phyloP scores from a whole-genome alignment of 208 protist species.

The Crithidia bombi region DNA sequence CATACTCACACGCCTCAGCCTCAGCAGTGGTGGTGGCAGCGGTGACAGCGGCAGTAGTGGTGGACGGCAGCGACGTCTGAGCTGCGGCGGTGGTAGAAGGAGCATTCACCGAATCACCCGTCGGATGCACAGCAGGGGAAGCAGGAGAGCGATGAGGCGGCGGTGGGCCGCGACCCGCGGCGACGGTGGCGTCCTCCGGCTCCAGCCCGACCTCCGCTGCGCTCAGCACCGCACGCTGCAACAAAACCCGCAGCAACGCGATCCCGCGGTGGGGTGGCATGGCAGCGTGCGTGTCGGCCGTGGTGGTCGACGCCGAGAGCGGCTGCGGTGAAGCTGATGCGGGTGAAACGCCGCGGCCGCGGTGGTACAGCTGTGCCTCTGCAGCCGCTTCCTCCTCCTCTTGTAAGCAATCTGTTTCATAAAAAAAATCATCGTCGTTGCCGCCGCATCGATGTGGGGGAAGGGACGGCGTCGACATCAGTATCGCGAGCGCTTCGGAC shows the following conservation, averaged over 20 bases:
- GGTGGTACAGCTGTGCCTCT: neutral
- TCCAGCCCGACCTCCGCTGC: constrained; percentile 22
- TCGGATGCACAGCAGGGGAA: neutral
- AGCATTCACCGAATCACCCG: neutral
- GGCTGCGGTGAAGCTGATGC: neutral
- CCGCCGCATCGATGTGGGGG: neutral
- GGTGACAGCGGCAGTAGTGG: neutral
- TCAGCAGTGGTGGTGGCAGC: neutral
- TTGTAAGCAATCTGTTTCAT: constrained; percentile 22
- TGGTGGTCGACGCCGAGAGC: neutral
- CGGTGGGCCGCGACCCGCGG: neutral
- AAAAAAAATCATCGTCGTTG: neutral
- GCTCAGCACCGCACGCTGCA: constrained; percentile 56
- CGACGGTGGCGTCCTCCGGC: constrained; percentile 4
- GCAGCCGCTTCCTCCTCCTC: constrained; percentile 24
- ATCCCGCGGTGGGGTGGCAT: constrained; percentile 34
- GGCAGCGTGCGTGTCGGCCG: neutral
- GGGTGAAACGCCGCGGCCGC: neutral
- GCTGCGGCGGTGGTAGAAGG: neutral
- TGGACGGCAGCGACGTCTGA: neutral
- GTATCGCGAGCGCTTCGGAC: constrained; percentile 27
- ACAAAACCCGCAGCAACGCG: constrained; percentile 54
- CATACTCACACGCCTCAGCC: neutral
- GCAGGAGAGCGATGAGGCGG: neutral
- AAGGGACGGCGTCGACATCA: constrained; percentile 12